These are phyloP conservation scores for Cyclotella cryptica DNA, from an alignment of 108 stramenopile species.

Conservation along the genomic window DNA sequence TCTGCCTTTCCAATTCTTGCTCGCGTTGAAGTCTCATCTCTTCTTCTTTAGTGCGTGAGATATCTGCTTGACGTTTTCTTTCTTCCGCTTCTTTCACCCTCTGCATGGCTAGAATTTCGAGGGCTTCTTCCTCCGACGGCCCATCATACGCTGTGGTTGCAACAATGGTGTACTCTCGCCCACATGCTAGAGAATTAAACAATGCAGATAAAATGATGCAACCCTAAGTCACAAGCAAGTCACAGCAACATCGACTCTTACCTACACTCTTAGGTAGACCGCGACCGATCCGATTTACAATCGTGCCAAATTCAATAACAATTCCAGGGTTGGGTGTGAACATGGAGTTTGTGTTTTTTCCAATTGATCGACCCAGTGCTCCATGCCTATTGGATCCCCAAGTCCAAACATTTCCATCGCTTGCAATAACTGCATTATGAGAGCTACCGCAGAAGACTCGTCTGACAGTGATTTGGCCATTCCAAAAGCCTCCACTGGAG, in stretches of 20 bases:
- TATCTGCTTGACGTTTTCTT: conserved; percentile 41
- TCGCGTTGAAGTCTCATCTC: conserved; percentile 26
- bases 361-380: conserved; percentile 24
- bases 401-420: conserved; percentile 77
- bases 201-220: conserved; percentile 20
- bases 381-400: conserved; percentile 65
- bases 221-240: background rate
- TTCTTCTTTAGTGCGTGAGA: conserved; percentile 24
- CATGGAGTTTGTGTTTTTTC: conserved; percentile 6
- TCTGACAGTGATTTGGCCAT: conserved; percentile 45
- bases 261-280: conserved; percentile 49
- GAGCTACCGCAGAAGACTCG: conserved; percentile 62
- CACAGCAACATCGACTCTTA: background rate
- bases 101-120: conserved; percentile 54
- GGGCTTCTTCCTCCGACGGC: conserved; percentile 57
- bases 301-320: conserved; percentile 74
- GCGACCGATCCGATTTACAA: conserved; percentile 75
- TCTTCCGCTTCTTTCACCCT: conserved; percentile 51
- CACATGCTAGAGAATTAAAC: conserved; percentile 49
- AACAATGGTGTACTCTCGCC: conserved; percentile 75
- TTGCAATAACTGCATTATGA: conserved; percentile 70
- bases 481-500: conserved; percentile 54
- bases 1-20: conserved; percentile 29
- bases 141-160: conserved; percentile 78
- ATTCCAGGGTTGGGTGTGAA: conserved; percentile 70